A percentile compares a stretch with the other conserved stretches of the same genome.
Conservation (phyloP, 2,329 filamentous ascomycete genomes). For the Daldinia sp. region DNA sequence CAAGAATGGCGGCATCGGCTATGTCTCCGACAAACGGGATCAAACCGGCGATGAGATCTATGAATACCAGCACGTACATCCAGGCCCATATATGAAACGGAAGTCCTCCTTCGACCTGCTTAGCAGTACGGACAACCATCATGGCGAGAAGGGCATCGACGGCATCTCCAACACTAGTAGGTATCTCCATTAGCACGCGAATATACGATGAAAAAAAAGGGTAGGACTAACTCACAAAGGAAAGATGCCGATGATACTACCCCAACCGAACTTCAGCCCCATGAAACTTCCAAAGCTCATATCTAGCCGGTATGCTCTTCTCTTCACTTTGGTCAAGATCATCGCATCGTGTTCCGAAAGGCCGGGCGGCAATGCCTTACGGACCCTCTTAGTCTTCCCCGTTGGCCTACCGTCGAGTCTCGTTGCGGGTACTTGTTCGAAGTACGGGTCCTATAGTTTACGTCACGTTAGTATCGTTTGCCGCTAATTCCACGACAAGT, state of each 20-base stretch:
- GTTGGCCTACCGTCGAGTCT: constrained; percentile 69
- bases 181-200: constrained; percentile 31
- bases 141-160: constrained; percentile 77
- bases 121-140: constrained; percentile 77
- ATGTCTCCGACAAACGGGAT: constrained; percentile 81
- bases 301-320: constrained; percentile 85
- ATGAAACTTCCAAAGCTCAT: constrained; percentile 82
- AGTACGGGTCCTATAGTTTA: constrained; percentile 80
- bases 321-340: constrained; percentile 85
- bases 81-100: constrained; percentile 64
- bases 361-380: constrained; percentile 84
- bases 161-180: constrained; percentile 73
- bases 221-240: constrained; percentile 71
- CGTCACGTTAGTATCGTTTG: constrained; percentile 43
- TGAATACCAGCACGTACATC: constrained; percentile 82
- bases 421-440: constrained; percentile 80
- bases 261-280: constrained; percentile 88
- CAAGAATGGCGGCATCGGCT: constrained; percentile 74
- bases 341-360: constrained; percentile 83
- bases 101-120: constrained; percentile 79
- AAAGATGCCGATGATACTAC: constrained; percentile 82
- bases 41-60: constrained; percentile 79
- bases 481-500: constrained; percentile 19
- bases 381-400: constrained; percentile 81
- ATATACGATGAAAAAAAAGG: background rate